Evolutionary conservation across 1,139 yeast species (phyloP), one percentile per base, ranked within the genome.

Genomic region (Pichia sp.): DNA sequence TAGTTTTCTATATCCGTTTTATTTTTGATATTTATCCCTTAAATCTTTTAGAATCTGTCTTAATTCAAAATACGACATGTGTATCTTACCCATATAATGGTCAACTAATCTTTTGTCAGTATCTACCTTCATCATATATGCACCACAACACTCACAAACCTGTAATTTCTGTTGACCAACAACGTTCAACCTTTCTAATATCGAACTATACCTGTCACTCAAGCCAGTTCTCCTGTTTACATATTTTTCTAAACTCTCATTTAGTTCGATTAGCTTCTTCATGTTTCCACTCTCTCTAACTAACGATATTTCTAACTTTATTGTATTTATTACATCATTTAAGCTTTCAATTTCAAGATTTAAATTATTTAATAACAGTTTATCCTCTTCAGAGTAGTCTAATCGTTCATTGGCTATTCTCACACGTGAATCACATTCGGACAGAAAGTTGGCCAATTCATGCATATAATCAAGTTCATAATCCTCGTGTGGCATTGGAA

Each of bases 91-190:
- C 35, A 83, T 69, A 62, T 88, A 89, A 66, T 92, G 98, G 60
- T 88, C 97, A 0, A 95, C 96, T 56, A 92, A 71, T 55, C 97
- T 74, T 60, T 92, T 72, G 64, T 90, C 97, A 53, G 85, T 87
- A 64, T 92, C 98, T 49, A 89, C 70, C 52, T 95, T 72, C 5
- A 96, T 86, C 48, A 92, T 70, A 62, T 84, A 88, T 0, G 96
- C 96, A 0, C 96, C 97, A 68, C 98, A 92, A 2, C 80, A 82
- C 56, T 80, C 86, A 67, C 98, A 92, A 0, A 88, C 95, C 64
- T 89, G 97, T 45, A 90, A 71, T 62, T 86, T 86, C 59, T 90
- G 97, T 61, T 86, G 95, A 1, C 95, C 87, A 5, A 90, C 78
- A 56, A 86, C 95, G 1, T 95, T 95, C 7, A 84, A 77, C 56